phyloP scores from a whole-genome alignment of 2,329 filamentous ascomycete species.

The Camptophora hylomeconis region DNA sequence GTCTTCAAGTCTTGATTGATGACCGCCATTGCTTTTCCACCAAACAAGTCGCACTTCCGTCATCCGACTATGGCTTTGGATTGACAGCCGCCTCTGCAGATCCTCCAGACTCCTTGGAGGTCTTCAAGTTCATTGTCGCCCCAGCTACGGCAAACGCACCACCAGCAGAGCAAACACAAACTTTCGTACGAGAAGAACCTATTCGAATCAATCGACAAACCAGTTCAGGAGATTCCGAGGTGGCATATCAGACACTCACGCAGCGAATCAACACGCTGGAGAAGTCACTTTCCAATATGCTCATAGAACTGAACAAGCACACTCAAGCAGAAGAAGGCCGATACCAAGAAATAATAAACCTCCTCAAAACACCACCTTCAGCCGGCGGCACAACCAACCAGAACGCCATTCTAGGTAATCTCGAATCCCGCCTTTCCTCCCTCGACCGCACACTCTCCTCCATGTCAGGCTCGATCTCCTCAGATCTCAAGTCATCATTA shows the following conservation, averaged over 20 bases:
- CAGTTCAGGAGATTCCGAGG: no score
- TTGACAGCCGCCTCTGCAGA: constrained; percentile 80
- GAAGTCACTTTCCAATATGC: constrained; percentile 44
- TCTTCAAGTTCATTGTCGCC: constrained; percentile 70
- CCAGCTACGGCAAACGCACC: constrained; percentile 21
- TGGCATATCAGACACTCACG: no score
- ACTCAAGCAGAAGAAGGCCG: constrained; percentile 38
- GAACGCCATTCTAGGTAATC: constrained; percentile 24
- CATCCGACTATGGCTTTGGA: constrained; percentile 71
- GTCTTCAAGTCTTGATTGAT: constrained; percentile 70
- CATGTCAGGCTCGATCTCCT: constrained; percentile 38
- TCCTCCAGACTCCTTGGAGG: constrained; percentile 84
- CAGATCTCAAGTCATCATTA: constrained; percentile 34
- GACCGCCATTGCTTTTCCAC: constrained; percentile 58
- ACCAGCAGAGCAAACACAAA: constrained; percentile 8
- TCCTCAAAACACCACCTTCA: no score
- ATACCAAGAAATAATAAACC: constrained; percentile 37
- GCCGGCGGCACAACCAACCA: no score
- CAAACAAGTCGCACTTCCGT: constrained; percentile 56
- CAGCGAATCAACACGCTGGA: constrained; percentile 52
- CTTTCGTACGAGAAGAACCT: no score
- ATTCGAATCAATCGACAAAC: no score
- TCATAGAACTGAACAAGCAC: constrained; percentile 40
- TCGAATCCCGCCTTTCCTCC: constrained; percentile 37
- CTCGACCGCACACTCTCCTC: constrained; percentile 39